Percentiles rank a stretch among this genome's conserved stretches.
phyloP scores from a whole-genome alignment of 441 rosid species.

The Populus trichocarpa region DNA sequence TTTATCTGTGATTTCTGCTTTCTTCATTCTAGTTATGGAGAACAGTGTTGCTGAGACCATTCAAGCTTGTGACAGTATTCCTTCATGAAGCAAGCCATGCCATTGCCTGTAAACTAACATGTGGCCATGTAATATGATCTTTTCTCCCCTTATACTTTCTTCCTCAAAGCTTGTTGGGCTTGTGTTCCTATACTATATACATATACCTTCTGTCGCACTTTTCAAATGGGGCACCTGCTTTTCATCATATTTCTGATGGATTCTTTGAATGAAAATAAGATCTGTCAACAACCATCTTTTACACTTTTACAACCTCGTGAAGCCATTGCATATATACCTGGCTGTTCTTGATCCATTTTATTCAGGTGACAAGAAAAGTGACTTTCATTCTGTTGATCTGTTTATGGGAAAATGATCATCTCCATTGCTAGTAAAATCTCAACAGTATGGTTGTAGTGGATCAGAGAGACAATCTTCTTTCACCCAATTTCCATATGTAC shows the following conservation, averaged over 20 bases:
- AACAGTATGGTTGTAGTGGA: background rate
- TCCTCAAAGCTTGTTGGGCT: background rate
- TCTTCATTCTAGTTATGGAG: constrained; percentile 67
- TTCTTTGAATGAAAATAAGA: background rate
- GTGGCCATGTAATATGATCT: constrained; percentile 74
- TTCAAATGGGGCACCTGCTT: background rate
- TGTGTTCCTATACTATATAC: background rate
- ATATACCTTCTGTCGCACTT: background rate
- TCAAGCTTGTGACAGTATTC: constrained; percentile 92
- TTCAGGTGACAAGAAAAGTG: background rate
- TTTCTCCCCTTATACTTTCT: background rate
- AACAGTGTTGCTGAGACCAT: constrained; percentile 76
- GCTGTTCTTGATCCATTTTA: background rate
- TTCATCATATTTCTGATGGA: background rate
- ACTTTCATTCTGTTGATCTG: background rate
- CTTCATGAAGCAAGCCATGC: constrained; percentile 97
- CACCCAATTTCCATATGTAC: background rate
- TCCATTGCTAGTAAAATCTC: background rate
- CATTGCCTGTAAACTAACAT: constrained; percentile 87
- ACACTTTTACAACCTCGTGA: background rate
- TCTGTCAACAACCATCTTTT: background rate
- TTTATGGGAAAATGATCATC: background rate
- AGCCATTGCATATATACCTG: background rate
- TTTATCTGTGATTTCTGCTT: background rate
- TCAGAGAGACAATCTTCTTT: background rate